A percentile compares a stretch with the other conserved stretches of the same genome.
Evolutionary conservation across 805 yeast species (phyloP).

Genomic region (Schizosaccharomyces cryophilus): DNA sequence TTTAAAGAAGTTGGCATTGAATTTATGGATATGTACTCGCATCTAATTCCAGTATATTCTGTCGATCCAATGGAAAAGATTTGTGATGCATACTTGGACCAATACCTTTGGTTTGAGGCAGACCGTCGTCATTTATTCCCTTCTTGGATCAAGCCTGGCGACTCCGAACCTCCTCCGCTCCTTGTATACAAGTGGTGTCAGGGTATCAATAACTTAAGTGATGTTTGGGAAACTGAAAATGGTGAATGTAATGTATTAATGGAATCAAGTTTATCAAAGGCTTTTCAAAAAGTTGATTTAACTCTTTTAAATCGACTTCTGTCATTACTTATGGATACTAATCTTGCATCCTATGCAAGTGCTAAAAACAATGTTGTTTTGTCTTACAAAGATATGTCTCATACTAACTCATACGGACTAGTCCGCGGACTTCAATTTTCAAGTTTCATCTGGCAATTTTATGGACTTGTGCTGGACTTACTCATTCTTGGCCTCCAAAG

Average conservation of each 20-base stretch:
- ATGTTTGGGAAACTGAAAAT: conserved; percentile 52
- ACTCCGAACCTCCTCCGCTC: conserved; percentile 76
- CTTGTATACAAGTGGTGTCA: conserved; percentile 85
- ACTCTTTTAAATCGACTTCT: conserved; percentile 63
- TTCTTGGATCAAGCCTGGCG: conserved; percentile 88
- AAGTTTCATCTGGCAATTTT: conserved; percentile 70
- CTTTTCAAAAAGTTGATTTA: conserved; percentile 71
- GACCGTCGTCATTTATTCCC: conserved; percentile 74
- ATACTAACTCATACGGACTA: conserved; percentile 69
- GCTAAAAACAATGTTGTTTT: conserved; percentile 67
- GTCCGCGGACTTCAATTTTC: conserved; percentile 77
- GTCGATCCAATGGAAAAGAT: conserved; percentile 85
- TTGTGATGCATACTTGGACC: conserved; percentile 88
- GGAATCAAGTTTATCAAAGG: conserved; percentile 44
- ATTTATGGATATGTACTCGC: conserved; percentile 76
- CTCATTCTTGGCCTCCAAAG: conserved; percentile 64
- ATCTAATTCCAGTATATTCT: conserved; percentile 61
- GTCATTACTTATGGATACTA: conserved; percentile 62
- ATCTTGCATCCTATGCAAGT: conserved; percentile 70
- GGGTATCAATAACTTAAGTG: conserved; percentile 54
- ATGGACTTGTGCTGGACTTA: conserved; percentile 65
- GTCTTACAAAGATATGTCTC: conserved; percentile 84
- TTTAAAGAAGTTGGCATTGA: conserved; percentile 72
- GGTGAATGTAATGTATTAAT: conserved; percentile 68
- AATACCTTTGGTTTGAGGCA: conserved; percentile 87